These are phyloP conservation scores for Aspergillus leporis DNA, from an alignment of 495 filamentous ascomycete species.

Conservation along the genomic window DNA sequence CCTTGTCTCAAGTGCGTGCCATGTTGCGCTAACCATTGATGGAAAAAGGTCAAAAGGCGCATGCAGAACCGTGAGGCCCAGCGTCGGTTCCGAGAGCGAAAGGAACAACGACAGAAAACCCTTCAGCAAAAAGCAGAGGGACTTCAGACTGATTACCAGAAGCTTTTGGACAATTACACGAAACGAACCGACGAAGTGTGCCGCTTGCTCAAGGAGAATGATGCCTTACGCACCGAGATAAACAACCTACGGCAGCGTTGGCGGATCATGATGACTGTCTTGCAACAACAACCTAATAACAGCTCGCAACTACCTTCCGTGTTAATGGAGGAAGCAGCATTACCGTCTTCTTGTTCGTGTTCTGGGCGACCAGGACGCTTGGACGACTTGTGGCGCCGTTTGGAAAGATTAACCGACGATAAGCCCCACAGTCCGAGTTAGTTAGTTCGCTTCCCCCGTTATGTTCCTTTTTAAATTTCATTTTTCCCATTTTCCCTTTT, in stretches of 20 bases:
- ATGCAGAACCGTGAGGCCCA: constrained; percentile 12
- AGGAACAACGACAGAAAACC: constrained; percentile 4
- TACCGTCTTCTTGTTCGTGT: background rate
- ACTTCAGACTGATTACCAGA: constrained; percentile 7
- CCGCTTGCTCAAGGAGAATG: background rate
- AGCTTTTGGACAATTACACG: background rate
- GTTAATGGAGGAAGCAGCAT: background rate
- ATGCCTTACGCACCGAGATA: background rate
- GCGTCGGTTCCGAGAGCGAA: constrained; percentile 12
- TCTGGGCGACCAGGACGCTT: background rate
- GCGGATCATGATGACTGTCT: constrained; percentile 6
- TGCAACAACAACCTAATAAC: constrained; percentile 2
- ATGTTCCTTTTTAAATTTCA: constrained; percentile 1
- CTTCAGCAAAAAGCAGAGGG: background rate
- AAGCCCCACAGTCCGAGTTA: constrained; percentile 10
- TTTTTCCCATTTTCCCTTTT: no score
- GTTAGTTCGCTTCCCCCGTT: background rate
- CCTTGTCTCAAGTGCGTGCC: background rate
- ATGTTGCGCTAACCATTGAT: background rate
- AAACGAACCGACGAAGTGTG: constrained; percentile 3
- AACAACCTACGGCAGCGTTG: constrained; percentile 3
- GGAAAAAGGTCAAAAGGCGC: background rate
- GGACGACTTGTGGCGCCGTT: background rate
- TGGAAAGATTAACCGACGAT: constrained; percentile 7
- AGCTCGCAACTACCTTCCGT: background rate